Evolutionary conservation across 2,329 filamentous ascomycete genomes (phyloP).

Genomic region (Stachybotrys chlorohalonatus): DNA sequence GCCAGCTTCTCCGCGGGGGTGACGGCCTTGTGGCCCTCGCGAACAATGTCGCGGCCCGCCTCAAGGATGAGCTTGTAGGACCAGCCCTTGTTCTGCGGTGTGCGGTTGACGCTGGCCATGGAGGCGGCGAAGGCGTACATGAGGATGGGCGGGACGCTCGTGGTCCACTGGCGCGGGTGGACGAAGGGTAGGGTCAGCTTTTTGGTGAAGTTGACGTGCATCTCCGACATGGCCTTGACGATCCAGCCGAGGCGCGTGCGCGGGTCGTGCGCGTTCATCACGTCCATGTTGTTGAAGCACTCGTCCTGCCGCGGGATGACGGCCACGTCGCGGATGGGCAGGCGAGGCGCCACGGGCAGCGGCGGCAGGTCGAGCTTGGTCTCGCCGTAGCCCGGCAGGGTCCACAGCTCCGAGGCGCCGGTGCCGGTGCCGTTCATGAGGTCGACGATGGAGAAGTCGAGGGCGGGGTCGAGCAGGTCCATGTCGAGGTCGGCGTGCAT

Average conservation of each 20-base stretch:
- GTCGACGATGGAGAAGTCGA: conserved; percentile 26
- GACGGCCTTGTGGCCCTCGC: conserved; percentile 19
- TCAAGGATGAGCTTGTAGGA: conserved; percentile 29
- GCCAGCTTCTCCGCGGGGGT: conserved; percentile 29
- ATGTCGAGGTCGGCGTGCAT: conserved; percentile 11
- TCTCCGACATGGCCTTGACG: conserved; percentile 18
- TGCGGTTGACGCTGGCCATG: conserved; percentile 27
- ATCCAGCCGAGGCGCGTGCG: conserved; percentile 24
- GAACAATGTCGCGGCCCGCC: conserved; percentile 24
- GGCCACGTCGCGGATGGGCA: conserved; percentile 20
- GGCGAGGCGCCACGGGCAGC: conserved; percentile 12
- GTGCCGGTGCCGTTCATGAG: conserved; percentile 15
- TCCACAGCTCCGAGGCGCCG: conserved; percentile 13
- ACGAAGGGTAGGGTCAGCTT: conserved; percentile 30
- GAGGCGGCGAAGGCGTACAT: conserved; percentile 29
- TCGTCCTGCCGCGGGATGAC: conserved; percentile 11
- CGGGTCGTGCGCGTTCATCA: conserved; percentile 25
- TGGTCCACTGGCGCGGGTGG: conserved; percentile 31
- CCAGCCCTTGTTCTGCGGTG: conserved; percentile 26
- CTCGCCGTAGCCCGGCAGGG: conserved; percentile 10
- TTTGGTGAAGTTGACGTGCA: conserved; percentile 25
- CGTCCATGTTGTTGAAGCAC: conserved; percentile 15
- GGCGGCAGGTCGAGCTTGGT: conserved; percentile 22
- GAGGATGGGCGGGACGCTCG: conserved; percentile 28
- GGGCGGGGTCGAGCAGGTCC: conserved; percentile 13